Evolutionary conservation across 345 rosid genomes (phyloP).

Genomic region (Eucalyptus coolabah): DNA sequence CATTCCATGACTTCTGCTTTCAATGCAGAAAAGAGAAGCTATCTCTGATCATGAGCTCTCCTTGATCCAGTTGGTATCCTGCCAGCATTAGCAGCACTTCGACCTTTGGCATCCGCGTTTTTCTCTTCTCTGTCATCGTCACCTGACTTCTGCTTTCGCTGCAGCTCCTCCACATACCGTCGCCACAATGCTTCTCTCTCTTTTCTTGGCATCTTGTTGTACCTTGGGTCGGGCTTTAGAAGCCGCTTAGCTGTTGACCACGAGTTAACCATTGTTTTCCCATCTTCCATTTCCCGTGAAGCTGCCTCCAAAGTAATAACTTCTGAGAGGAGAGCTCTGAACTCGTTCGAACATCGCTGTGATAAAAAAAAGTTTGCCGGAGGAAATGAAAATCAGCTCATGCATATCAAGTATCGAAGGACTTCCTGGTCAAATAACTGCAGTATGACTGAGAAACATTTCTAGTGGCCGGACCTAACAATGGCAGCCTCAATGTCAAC

Average conservation of each 20-base stretch:
- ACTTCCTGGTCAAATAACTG: background rate
- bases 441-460: background rate
- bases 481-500: background rate
- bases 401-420: background rate
- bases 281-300: slow-evolving; percentile 55
- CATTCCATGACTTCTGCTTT: slow-evolving; percentile 36
- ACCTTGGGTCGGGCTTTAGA: slow-evolving; percentile 65
- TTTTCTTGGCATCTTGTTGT: slow-evolving; percentile 77
- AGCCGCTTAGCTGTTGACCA: slow-evolving; percentile 89
- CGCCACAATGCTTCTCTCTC: slow-evolving; percentile 81
- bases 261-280: slow-evolving; percentile 68
- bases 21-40: slow-evolving; percentile 11
- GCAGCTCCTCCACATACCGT: slow-evolving; percentile 49
- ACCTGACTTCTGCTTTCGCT: slow-evolving; percentile 42
- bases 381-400: background rate
- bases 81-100: slow-evolving; percentile 24
- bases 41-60: slow-evolving; percentile 33
- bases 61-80: slow-evolving; percentile 24
- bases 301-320: slow-evolving; percentile 61
- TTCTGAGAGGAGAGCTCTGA: slow-evolving; percentile 61
- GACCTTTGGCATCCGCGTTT: slow-evolving; percentile 22
- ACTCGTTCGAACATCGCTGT: slow-evolving; percentile 63
- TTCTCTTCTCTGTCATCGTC: slow-evolving; percentile 31
- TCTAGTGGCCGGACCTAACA: background rate
- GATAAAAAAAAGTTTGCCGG: background rate